Evolutionary conservation across 78 protist genomes (phyloP).

Genomic region (Dictyostelium firmibasis): DNA sequence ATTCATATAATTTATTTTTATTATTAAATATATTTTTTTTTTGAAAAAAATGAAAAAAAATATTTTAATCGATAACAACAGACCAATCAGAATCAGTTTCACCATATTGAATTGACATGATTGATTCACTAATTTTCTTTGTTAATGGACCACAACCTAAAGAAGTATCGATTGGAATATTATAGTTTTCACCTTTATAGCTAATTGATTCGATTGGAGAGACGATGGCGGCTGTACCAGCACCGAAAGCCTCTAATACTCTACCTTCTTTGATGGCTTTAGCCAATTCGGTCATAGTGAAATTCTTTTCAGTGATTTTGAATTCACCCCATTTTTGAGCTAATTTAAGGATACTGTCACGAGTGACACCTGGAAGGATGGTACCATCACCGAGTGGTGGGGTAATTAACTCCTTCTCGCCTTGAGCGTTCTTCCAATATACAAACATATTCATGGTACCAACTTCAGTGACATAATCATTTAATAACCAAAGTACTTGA

Average conservation of each 20-base stretch:
- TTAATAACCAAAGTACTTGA: conserved; percentile 98
- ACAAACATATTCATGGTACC: conserved; percentile 99
- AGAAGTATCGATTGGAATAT: conserved; percentile 79
- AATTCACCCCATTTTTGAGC: conserved; percentile 87
- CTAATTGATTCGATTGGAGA: conserved; percentile 89
- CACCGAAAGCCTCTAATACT: conserved; percentile 96
- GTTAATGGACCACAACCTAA: conserved; percentile 82
- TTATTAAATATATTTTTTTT: not conserved
- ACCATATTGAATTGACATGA: conserved; percentile 91
- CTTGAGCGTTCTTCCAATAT: conserved; percentile 90
- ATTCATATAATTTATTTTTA: not conserved
- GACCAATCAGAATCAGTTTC: conserved; percentile 87
- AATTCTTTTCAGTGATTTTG: conserved; percentile 91
- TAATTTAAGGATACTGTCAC: conserved; percentile 93
- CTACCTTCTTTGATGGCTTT: conserved; percentile 86
- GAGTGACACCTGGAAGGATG: conserved; percentile 98
- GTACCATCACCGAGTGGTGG: conserved; percentile 94
- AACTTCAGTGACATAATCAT: conserved; percentile 97
- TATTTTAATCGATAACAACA: conserved; percentile 35
- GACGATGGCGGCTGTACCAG: conserved; percentile 99
- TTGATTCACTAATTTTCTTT: conserved; percentile 45
- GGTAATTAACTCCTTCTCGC: conserved; percentile 88
- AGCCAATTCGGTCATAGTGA: conserved; percentile 92
- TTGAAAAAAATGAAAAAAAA: too few species aligned
- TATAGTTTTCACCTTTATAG: conserved; percentile 86